Conservation (phyloP, 2,329 filamentous ascomycete genomes). For the Fusarium dlaminii region DNA sequence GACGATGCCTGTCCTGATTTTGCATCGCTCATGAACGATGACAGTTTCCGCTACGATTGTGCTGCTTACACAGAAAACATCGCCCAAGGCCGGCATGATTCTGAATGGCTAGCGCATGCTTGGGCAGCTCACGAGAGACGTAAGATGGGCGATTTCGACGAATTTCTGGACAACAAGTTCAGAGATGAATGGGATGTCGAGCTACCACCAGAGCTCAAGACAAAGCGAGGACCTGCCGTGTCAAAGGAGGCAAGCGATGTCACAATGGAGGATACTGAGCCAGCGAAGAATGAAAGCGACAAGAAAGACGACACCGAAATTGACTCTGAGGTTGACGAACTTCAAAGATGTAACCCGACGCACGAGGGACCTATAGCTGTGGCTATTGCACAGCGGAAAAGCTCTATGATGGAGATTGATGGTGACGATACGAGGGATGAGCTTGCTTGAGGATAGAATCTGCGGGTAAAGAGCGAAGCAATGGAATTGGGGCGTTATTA, state of each 20-base stretch:
- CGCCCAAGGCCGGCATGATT: slow-evolving; percentile 59
- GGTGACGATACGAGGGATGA: slow-evolving; percentile 8
- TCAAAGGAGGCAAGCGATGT: slow-evolving; percentile 7
- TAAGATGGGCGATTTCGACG: slow-evolving; percentile 60
- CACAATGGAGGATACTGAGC: slow-evolving; percentile 20
- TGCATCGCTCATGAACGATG: slow-evolving; percentile 55
- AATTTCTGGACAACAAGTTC: slow-evolving; percentile 56
- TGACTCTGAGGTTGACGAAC: background rate
- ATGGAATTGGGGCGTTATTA: background rate
- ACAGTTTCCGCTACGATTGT: slow-evolving; percentile 59
- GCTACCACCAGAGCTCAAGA: slow-evolving; percentile 49
- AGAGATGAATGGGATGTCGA: slow-evolving; percentile 58
- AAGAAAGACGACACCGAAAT: background rate
- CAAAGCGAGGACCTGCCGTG: background rate
- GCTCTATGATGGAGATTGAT: slow-evolving; percentile 24
- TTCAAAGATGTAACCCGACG: background rate
- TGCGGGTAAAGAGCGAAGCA: background rate
- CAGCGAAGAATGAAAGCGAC: background rate
- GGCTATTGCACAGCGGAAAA: background rate
- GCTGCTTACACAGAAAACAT: slow-evolving; percentile 58
- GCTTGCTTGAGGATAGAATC: background rate
- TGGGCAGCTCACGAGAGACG: slow-evolving; percentile 62
- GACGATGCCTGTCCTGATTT: slow-evolving; percentile 54
- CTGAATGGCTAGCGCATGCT: slow-evolving; percentile 62
- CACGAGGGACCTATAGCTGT: background rate